These are phyloP conservation scores for Zostera marina DNA, from an alignment of 116 monocot species.

Conservation along the genomic window DNA sequence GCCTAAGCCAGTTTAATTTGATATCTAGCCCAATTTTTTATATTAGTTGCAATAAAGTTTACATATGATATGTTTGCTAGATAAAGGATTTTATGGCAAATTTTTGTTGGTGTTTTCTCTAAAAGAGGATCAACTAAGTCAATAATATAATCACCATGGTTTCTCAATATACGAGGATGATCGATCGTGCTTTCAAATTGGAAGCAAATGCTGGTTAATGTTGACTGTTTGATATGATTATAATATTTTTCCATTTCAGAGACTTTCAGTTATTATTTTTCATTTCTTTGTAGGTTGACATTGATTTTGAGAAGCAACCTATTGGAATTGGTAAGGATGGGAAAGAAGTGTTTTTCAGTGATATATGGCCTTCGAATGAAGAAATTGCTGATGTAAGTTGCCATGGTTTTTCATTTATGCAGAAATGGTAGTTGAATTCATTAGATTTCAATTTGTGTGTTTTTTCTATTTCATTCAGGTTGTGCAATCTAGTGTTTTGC, in stretches of 20 bases:
- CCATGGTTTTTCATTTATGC: not conserved
- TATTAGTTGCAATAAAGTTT: not conserved
- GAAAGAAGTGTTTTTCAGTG: constrained; percentile 46
- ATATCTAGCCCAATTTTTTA: no score
- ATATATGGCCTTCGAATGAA: constrained; percentile 65
- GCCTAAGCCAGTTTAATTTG: no score
- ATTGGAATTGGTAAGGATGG: constrained; percentile 48
- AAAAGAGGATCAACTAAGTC: not conserved
- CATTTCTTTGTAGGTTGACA: constrained; percentile 25
- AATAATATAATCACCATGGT: not conserved
- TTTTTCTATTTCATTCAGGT: constrained; percentile 22
- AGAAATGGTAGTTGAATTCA: not conserved
- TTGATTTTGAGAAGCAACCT: constrained; percentile 46
- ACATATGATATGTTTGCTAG: not conserved
- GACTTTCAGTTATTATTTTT: not conserved
- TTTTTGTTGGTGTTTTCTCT: not conserved
- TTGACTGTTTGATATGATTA: no score
- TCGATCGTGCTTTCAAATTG: no score
- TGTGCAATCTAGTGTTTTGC: constrained; percentile 59
- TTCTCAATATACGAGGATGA: not conserved
- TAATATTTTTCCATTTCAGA: not conserved
- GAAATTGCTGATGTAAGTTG: constrained; percentile 45
- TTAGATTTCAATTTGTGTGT: not conserved
- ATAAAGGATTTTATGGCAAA: not conserved
- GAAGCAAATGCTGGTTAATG: no score